Conservation (phyloP, 805 yeast genomes). For the Candida alai region DNA sequence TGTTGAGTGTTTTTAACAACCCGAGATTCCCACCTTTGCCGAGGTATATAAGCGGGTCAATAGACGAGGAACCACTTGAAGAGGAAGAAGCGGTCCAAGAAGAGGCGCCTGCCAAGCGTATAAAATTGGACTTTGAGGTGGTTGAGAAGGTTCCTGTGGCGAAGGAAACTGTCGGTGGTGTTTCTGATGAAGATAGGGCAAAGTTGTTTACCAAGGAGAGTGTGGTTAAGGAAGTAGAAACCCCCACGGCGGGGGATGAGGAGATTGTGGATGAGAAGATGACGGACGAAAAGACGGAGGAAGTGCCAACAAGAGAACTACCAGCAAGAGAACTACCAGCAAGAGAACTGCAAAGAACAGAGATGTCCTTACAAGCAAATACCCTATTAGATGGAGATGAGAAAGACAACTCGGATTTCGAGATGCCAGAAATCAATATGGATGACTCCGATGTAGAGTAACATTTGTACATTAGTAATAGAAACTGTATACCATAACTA, state of each 20-base stretch:
- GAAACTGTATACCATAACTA: no score
- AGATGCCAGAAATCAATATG: slow-evolving; percentile 45
- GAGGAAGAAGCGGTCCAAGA: slow-evolving; percentile 34
- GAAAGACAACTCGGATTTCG: slow-evolving; percentile 46
- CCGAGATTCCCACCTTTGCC: slow-evolving; percentile 68
- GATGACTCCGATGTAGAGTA: slow-evolving; percentile 41
- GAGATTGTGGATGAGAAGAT: slow-evolving; percentile 12
- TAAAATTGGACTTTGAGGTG: slow-evolving; percentile 37
- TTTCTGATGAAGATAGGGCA: slow-evolving; percentile 24
- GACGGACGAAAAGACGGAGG: not conserved
- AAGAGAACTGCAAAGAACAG: slow-evolving; percentile 3
- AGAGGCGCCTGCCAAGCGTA: slow-evolving; percentile 34
- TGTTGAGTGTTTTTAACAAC: slow-evolving; percentile 59
- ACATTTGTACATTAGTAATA: no score
- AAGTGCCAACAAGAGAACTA: slow-evolving; percentile 2
- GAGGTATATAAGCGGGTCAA: slow-evolving; percentile 19
- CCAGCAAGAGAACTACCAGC: not conserved
- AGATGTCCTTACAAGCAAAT: no score
- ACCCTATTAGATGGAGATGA: slow-evolving; percentile 20
- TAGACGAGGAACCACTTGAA: slow-evolving; percentile 39
- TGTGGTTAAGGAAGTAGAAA: slow-evolving; percentile 7
- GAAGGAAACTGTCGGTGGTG: slow-evolving; percentile 19
- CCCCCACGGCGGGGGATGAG: no score
- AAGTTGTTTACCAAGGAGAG: slow-evolving; percentile 3
- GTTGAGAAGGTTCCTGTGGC: slow-evolving; percentile 24